Evolutionary conservation across 2,329 filamentous ascomycete species (phyloP).

Genomic region (Karstenula rhodostoma): DNA sequence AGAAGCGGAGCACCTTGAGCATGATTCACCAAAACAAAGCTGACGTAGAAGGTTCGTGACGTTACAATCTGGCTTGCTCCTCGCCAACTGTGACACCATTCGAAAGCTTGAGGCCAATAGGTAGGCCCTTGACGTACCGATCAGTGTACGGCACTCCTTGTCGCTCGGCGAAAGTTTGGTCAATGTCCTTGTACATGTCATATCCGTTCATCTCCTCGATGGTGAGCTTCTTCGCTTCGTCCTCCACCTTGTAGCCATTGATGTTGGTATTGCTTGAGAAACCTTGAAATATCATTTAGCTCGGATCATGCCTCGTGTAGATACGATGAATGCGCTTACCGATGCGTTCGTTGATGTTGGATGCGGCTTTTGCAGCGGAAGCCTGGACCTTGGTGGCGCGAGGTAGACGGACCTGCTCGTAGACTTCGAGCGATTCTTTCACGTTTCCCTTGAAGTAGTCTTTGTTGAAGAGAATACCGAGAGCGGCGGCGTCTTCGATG

Average conservation of each 20-base stretch:
- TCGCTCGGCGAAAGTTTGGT: constrained; percentile 25
- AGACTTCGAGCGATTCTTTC: constrained; percentile 41
- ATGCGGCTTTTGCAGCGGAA: constrained; percentile 45
- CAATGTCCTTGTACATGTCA: constrained; percentile 34
- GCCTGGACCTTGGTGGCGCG: constrained; percentile 50
- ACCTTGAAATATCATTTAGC: constrained; percentile 40
- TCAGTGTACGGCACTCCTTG: constrained; percentile 16
- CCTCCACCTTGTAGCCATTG: constrained; percentile 65
- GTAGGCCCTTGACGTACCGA: constrained; percentile 18
- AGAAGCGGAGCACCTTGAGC: too few relatives aligned
- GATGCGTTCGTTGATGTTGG: constrained; percentile 53
- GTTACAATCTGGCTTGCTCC: background rate
- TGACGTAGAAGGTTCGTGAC: background rate
- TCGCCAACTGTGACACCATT: constrained; percentile 17
- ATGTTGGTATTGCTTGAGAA: constrained; percentile 10
- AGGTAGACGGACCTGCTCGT: constrained; percentile 48
- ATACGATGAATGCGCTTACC: constrained; percentile 41
- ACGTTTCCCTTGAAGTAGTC: constrained; percentile 52
- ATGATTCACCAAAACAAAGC: too few relatives aligned
- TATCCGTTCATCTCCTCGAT: constrained; percentile 71
- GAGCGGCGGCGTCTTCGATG: constrained; percentile 70
- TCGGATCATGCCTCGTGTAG: background rate
- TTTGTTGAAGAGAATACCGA: constrained; percentile 68
- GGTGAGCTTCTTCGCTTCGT: constrained; percentile 67
- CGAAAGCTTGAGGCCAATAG: constrained; percentile 21